Conservation (phyloP, 768 basidiomycete genomes). For the Coprinellus micaceus region DNA sequence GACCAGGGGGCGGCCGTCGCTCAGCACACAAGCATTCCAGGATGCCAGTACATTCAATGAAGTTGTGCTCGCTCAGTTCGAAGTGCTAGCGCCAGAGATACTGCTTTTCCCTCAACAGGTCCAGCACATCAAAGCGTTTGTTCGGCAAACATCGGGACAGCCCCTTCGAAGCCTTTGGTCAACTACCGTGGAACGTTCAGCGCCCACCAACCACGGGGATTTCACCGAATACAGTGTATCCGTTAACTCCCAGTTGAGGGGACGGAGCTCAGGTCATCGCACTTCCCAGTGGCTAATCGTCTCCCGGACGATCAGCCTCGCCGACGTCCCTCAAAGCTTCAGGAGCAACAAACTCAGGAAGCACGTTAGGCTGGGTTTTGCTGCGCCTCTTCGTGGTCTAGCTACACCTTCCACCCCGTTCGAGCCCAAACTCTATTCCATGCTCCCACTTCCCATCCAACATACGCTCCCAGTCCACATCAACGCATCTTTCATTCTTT, state of each 20-base stretch:
- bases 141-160: too few species aligned
- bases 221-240: neutral
- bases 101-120: too few species aligned
- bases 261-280: too few species aligned
- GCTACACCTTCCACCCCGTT: neutral
- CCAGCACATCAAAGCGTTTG: too few species aligned
- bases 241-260: too few species aligned
- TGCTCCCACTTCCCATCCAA: slow-evolving; percentile 37
- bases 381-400: slow-evolving; percentile 15
- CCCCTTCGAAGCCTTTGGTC: too few species aligned
- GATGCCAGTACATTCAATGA: slow-evolving; percentile 16
- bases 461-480: slow-evolving; percentile 44
- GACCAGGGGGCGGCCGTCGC: slow-evolving; percentile 11
- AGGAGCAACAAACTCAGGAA: neutral
- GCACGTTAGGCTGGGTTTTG: slow-evolving; percentile 24
- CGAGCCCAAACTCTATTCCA: slow-evolving; percentile 35
- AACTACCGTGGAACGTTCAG: slow-evolving; percentile 20
- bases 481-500: slow-evolving; percentile 43
- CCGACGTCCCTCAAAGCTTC: slow-evolving; percentile 5
- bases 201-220: slow-evolving; percentile 16
- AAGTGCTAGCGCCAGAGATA: too few species aligned
- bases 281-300: neutral
- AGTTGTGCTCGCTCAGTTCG: too few species aligned
- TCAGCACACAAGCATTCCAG: slow-evolving; percentile 15
- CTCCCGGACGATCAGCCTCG: slow-evolving; percentile 8